A percentile compares a stretch with the other conserved stretches of the same genome.
Evolutionary conservation across 768 basidiomycete genomes (phyloP).

Genomic region (Lentinula guzmanii): DNA sequence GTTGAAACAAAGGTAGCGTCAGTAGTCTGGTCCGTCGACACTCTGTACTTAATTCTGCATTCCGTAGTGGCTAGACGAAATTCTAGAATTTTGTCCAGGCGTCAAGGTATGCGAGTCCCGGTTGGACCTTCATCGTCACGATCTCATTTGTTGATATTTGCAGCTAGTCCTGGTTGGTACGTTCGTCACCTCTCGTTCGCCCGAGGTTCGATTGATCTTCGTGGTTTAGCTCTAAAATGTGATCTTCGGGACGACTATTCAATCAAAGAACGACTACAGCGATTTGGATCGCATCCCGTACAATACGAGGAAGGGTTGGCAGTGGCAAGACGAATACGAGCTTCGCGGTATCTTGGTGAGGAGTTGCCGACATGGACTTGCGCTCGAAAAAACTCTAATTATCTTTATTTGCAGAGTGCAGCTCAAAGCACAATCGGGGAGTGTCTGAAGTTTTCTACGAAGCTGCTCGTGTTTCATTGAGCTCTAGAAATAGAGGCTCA

Average conservation of each 20-base stretch:
- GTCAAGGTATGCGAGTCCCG: slow-evolving; percentile 62
- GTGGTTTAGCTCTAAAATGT: slow-evolving; percentile 77
- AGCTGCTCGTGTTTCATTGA: slow-evolving; percentile 79
- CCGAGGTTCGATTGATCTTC: slow-evolving; percentile 7
- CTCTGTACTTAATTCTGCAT: neutral
- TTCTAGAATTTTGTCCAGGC: slow-evolving; percentile 88
- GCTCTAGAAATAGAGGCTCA: slow-evolving; percentile 64
- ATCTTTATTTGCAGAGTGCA: slow-evolving; percentile 63
- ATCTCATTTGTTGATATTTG: slow-evolving; percentile 6
- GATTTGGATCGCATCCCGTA: slow-evolving; percentile 65
- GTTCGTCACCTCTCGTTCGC: slow-evolving; percentile 22
- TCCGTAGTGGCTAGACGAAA: slow-evolving; percentile 86
- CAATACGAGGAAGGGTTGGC: slow-evolving; percentile 92
- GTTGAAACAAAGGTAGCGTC: slow-evolving; percentile 77
- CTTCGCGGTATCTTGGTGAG: slow-evolving; percentile 87
- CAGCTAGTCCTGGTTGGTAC: slow-evolving; percentile 86
- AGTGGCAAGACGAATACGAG: slow-evolving; percentile 85
- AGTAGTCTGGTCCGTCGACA: neutral
- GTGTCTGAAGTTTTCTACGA: slow-evolving; percentile 93
- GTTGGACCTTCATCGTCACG: neutral
- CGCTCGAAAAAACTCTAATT: neutral
- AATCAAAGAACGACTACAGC: slow-evolving; percentile 65
- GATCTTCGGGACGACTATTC: slow-evolving; percentile 84
- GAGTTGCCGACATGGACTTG: neutral
- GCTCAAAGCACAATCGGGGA: slow-evolving; percentile 94